phyloP scores from a whole-genome alignment of 2,329 filamentous ascomycete species.

The Alternaria postmessia region DNA sequence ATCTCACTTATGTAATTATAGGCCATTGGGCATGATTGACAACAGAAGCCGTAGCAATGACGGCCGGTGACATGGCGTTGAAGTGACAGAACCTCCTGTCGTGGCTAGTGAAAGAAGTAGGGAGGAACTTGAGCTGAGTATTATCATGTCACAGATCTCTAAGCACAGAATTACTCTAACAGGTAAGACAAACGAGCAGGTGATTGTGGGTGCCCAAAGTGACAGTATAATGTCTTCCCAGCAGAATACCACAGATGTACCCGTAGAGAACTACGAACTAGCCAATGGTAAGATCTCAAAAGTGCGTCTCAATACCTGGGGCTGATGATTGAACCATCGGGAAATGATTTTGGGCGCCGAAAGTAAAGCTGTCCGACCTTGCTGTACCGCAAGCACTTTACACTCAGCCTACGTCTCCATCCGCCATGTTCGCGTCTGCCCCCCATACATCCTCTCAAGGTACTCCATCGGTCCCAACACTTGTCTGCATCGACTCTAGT shows the following conservation, averaged over 20 bases:
- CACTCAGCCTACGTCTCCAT: background rate
- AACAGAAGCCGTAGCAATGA: background rate
- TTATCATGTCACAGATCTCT: no score
- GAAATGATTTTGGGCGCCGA: background rate
- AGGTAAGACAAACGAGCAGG: background rate
- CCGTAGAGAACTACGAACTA: background rate
- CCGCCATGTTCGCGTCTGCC: background rate
- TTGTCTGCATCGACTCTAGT: background rate
- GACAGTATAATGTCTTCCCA: background rate
- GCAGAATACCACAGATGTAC: background rate
- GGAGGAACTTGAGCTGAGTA: no score
- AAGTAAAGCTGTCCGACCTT: background rate
- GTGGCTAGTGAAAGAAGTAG: no score
- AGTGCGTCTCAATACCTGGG: background rate
- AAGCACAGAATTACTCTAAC: background rate
- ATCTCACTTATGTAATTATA: background rate
- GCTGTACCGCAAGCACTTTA: background rate
- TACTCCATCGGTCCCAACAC: background rate
- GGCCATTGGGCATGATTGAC: background rate
- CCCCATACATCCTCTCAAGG: background rate
- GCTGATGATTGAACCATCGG: background rate
- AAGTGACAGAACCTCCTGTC: no score
- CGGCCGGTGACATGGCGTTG: no score
- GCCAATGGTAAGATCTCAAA: background rate
- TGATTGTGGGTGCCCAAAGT: background rate